Evolutionary conservation across 2,329 filamentous ascomycete species (phyloP), one percentile per base, ranked within the genome.

Genomic region (Penicillium sp.): DNA sequence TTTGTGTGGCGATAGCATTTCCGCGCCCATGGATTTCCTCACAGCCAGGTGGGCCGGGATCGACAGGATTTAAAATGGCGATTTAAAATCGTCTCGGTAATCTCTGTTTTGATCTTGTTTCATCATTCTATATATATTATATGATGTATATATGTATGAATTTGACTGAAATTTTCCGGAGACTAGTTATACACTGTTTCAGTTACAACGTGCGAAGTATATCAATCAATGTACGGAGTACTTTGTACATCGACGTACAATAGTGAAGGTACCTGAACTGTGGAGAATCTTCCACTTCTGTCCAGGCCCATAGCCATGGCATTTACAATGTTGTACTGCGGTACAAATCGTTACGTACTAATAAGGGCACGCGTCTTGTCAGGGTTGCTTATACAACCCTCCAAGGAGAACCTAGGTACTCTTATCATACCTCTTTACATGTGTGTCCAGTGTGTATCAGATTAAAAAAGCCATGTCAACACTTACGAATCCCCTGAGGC

Each of bases 11-110:
- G 47, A 58, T 49, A 45, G 29, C 38, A 39, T 44, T 51, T 48
- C 42, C 38, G 35, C 45, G 49, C 38, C 61, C 58, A 59, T 61
- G 57, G 55, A 31, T 36, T 42, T 54, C 49, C 31, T 47, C 42
- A 13, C 31, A 33, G 31, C 43, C 39, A 35, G 49, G 63, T 66
- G 63, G 63, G 58, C 54, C 61, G 27, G 6, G 64, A 66, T 65
- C 61, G 63, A 63, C 62, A 50, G 29, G 19, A 10, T 58, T 36
- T 17, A 35, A 53, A 60, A 62, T 56, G 44, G 19, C 6, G 17
- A 42, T 42, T 25, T 25, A 17, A 17, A 42, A n/a, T 12, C n/a
- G 36, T n/a, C 35, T n/a, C 45, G 33, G 39, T 48, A 49, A 42
- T 44, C 44, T 54, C 27, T 43, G 23, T 27, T 35, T 48, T 25